phyloP scores from a whole-genome alignment of 306 rosid species.

The Pyrus communis region DNA sequence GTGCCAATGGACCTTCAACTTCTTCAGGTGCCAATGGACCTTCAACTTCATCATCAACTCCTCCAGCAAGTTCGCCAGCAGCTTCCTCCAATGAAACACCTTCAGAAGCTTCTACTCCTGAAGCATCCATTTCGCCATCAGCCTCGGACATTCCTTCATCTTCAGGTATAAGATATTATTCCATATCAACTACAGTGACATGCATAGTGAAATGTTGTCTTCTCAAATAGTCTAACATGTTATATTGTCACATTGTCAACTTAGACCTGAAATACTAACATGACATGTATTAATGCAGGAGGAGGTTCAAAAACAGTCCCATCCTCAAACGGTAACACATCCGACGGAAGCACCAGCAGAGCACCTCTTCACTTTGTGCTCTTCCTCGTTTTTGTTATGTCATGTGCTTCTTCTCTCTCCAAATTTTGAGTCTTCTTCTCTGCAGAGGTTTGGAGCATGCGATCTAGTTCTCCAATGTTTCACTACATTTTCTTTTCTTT shows the following conservation, averaged over 20 bases:
- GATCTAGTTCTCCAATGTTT: neutral
- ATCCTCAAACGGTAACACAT: slow-evolving; percentile 27
- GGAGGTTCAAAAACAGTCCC: slow-evolving; percentile 52
- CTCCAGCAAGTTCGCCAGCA: slow-evolving; percentile 37
- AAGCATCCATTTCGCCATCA: slow-evolving; percentile 38
- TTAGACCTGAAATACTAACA: neutral
- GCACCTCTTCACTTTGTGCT: slow-evolving; percentile 24
- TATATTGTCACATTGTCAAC: neutral
- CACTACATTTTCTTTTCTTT: neutral
- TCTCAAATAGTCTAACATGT: neutral
- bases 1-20: slow-evolving; percentile 32
- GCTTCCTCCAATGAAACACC: slow-evolving; percentile 32
- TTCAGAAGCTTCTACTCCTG: slow-evolving; percentile 15
- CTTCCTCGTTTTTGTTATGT: slow-evolving; percentile 27
- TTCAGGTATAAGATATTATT: neutral
- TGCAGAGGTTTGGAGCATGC: neutral
- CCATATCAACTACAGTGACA: neutral
- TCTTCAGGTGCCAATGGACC: slow-evolving; percentile 41
- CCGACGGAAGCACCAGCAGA: slow-evolving; percentile 34
- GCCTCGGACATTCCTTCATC: slow-evolving; percentile 45
- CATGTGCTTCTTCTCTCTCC: slow-evolving; percentile 24
- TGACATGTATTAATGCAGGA: slow-evolving; percentile 20
- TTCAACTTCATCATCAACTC: slow-evolving; percentile 25
- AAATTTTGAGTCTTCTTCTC: slow-evolving; percentile 17
- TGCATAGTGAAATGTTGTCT: no score